Base-by-base conservation (phyloP, 441 rosid genomes). In the Syzygium malaccense region DNA sequence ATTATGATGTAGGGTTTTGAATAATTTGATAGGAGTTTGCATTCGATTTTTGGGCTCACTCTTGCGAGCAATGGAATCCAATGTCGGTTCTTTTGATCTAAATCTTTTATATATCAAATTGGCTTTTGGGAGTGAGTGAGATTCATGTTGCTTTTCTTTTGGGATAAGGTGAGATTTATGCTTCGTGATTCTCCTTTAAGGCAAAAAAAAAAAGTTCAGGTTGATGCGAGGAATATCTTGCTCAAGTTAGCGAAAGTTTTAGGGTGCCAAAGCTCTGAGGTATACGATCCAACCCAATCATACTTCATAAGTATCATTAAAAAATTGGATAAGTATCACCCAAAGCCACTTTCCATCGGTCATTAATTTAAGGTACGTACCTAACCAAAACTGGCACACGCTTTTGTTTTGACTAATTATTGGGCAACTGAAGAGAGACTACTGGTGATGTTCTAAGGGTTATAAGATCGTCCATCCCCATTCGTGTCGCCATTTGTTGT, bases 111-210 rank as follows among this genome's bases (percentile, higher is more conserved):
- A 84, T 53, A 92, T 90, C 89, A 91, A 55, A 71, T 84, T 88
- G 60, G 90, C 92, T 91, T 93, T 91, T 32, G 55, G 23, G 58
- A 84, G 55, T 87, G 85, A 91, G 91, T 87, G 93, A 94, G 94
- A 94, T 93, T 94, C 96, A 94, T 89, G 68, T 90, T 86, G 87
- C 91, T 92, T 91, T 92, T 89, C 92, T 87, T 92, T 93, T 88
- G 88, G 86, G 94, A 92, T 93, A 93, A 93, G 95, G 92, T 91
- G 91, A 91, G 86, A 88, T 91, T 92, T 92, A 89, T 92, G 91
- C 93, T 90, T 91, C 92, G 48, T 88, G 92, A 93, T 91, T 91
- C 93, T 85, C 88, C 93, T 92, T 92, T 91, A 71, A 89, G 90
- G 48, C 71, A 10, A 78, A 75, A 41, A 85, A n/a, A n/a, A 85